Evolutionary conservation across 495 filamentous ascomycete species (phyloP), one percentile per base, ranked within the genome.

Genomic region (Pyrenula aspistea): DNA sequence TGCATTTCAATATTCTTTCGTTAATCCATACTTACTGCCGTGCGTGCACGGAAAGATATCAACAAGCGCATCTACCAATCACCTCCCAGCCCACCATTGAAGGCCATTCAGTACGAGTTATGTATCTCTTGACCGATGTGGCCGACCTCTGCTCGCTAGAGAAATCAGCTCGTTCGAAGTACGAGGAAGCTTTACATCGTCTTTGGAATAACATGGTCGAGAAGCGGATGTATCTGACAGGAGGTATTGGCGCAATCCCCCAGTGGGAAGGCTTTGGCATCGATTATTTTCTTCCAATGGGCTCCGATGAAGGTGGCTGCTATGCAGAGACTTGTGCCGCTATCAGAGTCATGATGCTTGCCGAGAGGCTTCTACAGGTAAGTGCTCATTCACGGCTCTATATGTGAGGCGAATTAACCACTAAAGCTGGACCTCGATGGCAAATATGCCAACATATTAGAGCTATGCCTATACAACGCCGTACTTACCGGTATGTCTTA

Each of bases 251-350:
- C 2, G 74, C 79, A 0, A 74, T 81, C 52, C 70, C 73, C 54
- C 78, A 83, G 62, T 83, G 75, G 77, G 81, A 83, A 64, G 81
- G 81, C 0, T 83, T 84, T 61, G 81, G 79, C 0, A 70, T 77
- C 25, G 74, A 79, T 53, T 83, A 81, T 59, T 82, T 81, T 57
- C 63, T 83, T 3, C 77, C 78, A 2, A 74, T 77, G 19, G 68
- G 75, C 1, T 78, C 74, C 0, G 76, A 82, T 55, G 79, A 83
- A 50, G 79, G 78, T 12, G 81, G 81, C 0, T 84, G 79, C 59
- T 83, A 82, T 62, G 74, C 80, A 12, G 81, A 83, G 63, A 83
- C 81, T 4, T 84, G 80, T 58, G 80, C 80, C 1, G 73, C 72
- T 0, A 80, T 83, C 59, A 80, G 76, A n/a, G 68, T 82, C 24